phyloP scores from a whole-genome alignment of 2,329 filamentous ascomycete genomes.

The Neopestalotiopsis clavispora region DNA sequence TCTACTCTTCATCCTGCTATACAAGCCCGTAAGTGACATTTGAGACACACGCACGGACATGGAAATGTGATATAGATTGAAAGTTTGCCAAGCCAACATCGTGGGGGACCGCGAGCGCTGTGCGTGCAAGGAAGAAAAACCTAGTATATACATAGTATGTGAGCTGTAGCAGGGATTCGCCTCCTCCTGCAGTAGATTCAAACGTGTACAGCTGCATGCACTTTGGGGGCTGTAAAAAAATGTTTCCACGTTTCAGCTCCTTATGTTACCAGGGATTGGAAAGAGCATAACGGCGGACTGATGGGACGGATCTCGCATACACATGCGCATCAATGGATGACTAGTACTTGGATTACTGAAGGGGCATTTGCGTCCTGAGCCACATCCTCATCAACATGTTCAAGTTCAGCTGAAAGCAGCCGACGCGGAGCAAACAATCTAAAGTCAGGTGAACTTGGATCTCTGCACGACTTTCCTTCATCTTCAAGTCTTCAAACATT shows the following conservation, averaged over 20 bases:
- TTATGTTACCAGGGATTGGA: not conserved
- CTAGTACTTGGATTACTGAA: too few species aligned
- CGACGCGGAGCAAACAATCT: too few species aligned
- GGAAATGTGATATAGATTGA: not conserved
- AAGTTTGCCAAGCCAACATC: not conserved
- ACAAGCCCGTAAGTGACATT: not conserved
- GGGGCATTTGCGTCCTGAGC: too few species aligned
- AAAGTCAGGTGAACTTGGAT: too few species aligned
- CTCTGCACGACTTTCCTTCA: too few species aligned
- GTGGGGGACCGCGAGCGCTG: not conserved
- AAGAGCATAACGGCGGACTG: not conserved
- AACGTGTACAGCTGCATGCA: conserved; percentile 4
- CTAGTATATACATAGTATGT: not conserved
- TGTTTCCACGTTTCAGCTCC: conserved; percentile 17
- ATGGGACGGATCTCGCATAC: not conserved
- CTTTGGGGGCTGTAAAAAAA: not conserved
- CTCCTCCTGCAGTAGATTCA: conserved; percentile 13
- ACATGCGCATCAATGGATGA: too few species aligned
- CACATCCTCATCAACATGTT: too few species aligned
- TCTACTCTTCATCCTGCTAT: not conserved
- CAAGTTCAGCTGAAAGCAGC: too few species aligned
- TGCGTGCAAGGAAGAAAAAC: not conserved
- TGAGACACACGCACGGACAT: not conserved
- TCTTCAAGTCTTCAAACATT: too few species aligned
- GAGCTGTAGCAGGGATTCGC: not conserved